These are phyloP conservation scores for Colletotrichum paranaense DNA, from an alignment of 2,329 filamentous ascomycete species.

Conservation along the genomic window DNA sequence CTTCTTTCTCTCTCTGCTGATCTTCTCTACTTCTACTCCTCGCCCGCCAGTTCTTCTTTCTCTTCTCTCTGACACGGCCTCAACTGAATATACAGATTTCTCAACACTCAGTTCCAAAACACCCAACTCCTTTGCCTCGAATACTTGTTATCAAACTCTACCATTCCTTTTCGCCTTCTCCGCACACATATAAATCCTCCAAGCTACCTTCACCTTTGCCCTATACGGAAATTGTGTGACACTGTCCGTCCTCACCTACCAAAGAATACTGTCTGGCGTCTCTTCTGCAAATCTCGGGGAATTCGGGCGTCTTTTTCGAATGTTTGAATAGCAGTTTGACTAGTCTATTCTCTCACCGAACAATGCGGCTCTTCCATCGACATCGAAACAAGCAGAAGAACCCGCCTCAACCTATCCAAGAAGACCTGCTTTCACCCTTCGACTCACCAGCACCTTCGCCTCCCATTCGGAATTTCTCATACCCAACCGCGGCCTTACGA, in stretches of 20 bases:
- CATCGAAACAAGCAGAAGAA: constrained; percentile 24
- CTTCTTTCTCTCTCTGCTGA: neutral
- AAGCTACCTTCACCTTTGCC: neutral
- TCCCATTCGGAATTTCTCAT: constrained; percentile 39
- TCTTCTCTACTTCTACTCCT: constrained; percentile 8
- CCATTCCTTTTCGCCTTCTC: neutral
- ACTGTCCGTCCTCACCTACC: neutral
- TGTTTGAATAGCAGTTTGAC: constrained; percentile 4
- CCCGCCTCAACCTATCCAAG: neutral
- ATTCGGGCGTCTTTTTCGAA: no score
- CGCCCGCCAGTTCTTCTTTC: neutral
- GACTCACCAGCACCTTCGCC: neutral
- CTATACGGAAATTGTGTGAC: neutral
- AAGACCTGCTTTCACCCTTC: neutral
- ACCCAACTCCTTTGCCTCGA: neutral
- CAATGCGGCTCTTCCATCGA: constrained; percentile 24
- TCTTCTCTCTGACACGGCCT: neutral
- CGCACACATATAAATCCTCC: neutral
- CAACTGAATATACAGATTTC: neutral
- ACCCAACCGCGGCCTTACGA: constrained; percentile 33
- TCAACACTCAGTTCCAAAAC: neutral
- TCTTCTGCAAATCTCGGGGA: no score
- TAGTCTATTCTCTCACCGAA: neutral
- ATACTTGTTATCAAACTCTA: neutral
- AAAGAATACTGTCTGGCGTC: neutral